phyloP scores from a whole-genome alignment of 2,329 filamentous ascomycete species.

The Polychaeton citri region DNA sequence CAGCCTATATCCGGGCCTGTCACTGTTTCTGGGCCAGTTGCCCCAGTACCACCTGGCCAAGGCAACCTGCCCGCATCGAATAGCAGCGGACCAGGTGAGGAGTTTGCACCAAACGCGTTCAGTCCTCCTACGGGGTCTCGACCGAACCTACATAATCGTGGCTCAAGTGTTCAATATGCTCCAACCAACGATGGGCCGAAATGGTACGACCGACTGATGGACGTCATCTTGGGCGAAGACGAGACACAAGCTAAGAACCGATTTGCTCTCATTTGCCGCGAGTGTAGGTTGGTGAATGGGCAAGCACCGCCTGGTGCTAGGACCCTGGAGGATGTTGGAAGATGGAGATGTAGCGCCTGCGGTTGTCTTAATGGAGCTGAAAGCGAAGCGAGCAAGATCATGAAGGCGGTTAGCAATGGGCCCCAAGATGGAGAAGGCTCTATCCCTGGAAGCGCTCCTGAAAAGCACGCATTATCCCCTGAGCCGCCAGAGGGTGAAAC shows the following conservation, averaged over 20 bases:
- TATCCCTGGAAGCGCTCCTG: background rate
- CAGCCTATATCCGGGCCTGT: slow-evolving; percentile 10
- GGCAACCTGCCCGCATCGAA: slow-evolving; percentile 43
- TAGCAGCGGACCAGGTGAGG: slow-evolving; percentile 37
- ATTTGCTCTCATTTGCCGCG: slow-evolving; percentile 68
- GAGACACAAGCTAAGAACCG: slow-evolving; percentile 87
- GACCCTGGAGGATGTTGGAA: slow-evolving; percentile 63
- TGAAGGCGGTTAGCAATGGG: slow-evolving; percentile 28
- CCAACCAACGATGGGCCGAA: slow-evolving; percentile 30
- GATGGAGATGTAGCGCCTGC: slow-evolving; percentile 84
- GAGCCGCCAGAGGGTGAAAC: slow-evolving; percentile 1
- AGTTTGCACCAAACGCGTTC: slow-evolving; percentile 66
- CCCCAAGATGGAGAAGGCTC: background rate
- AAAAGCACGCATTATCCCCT: too few species aligned
- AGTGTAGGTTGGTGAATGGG: slow-evolving; percentile 82
- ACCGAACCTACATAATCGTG: slow-evolving; percentile 7
- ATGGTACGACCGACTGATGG: slow-evolving; percentile 93
- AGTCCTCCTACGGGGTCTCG: slow-evolving; percentile 22
- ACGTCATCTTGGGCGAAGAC: slow-evolving; percentile 86
- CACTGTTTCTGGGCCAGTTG: slow-evolving; percentile 8
- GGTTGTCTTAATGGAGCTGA: slow-evolving; percentile 68
- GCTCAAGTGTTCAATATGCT: slow-evolving; percentile 24
- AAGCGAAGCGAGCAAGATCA: slow-evolving; percentile 59
- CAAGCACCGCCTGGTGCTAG: slow-evolving; percentile 83
- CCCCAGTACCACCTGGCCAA: slow-evolving; percentile 9